A percentile compares a stretch with the other conserved stretches of the same genome.
These are phyloP conservation scores for Panus rudis DNA, from an alignment of 768 basidiomycete species.

Conservation along the genomic window DNA sequence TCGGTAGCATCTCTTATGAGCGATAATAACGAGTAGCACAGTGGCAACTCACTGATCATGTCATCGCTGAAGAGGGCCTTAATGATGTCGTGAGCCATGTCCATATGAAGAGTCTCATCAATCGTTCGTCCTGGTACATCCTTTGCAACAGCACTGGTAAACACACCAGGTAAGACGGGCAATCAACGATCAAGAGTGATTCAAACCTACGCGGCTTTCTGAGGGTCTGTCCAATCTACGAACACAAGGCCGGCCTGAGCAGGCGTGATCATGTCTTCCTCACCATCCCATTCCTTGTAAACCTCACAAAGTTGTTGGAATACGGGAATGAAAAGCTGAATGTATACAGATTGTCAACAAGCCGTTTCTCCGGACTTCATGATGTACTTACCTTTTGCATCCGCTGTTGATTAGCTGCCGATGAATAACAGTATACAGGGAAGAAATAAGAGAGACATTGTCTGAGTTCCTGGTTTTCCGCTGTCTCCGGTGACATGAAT, in stretches of 20 bases:
- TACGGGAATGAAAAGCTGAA: constrained; percentile 20
- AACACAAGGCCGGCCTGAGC: constrained; percentile 73
- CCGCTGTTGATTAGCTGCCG: constrained; percentile 60
- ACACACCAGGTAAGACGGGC: neutral
- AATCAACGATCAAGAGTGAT: constrained; percentile 7
- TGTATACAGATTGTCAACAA: constrained; percentile 1
- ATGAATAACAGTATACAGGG: constrained; percentile 81
- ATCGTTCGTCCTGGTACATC: constrained; percentile 32
- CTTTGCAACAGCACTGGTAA: constrained; percentile 21
- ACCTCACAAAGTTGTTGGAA: constrained; percentile 54
- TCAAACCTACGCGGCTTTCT: constrained; percentile 51
- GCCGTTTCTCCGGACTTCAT: neutral
- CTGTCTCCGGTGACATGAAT: constrained; percentile 78
- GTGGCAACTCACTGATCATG: constrained; percentile 39
- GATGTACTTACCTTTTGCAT: constrained; percentile 54
- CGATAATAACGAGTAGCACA: neutral
- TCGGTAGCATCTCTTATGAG: neutral
- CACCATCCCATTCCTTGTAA: constrained; percentile 61
- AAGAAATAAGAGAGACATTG: constrained; percentile 88
- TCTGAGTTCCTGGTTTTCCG: constrained; percentile 72
- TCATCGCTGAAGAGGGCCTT: constrained; percentile 41
- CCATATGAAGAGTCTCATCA: constrained; percentile 43
- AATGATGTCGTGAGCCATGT: constrained; percentile 47
- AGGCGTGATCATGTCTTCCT: constrained; percentile 65
- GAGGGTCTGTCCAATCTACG: constrained; percentile 84